These are phyloP conservation scores for Verbena officinalis DNA, from an alignment of 257 asterid genomes.

Conservation along the genomic window DNA sequence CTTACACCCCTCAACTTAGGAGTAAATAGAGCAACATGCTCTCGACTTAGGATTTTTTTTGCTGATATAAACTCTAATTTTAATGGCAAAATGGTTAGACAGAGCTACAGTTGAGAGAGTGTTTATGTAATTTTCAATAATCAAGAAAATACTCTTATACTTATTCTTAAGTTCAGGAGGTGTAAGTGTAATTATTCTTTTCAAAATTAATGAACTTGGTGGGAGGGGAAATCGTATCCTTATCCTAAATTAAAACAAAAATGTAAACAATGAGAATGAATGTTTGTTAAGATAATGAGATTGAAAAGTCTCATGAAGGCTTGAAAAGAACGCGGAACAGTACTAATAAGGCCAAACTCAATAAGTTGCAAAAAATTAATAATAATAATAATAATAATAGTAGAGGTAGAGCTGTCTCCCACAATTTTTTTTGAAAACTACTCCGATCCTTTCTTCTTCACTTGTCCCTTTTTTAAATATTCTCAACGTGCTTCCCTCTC, in stretches of 20 bases:
- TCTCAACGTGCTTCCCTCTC: constrained; percentile 42
- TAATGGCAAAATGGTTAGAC: no score
- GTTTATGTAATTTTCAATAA: no score
- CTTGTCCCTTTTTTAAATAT: constrained; percentile 12
- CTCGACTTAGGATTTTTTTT: no score
- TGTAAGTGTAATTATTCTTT: background rate
- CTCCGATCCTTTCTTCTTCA: constrained; percentile 3
- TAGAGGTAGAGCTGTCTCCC: constrained; percentile 31
- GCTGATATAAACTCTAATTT: no score
- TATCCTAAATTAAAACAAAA: background rate
- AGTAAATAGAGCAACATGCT: no score
- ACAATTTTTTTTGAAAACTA: constrained; percentile 6
- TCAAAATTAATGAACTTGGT: background rate
- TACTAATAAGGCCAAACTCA: background rate
- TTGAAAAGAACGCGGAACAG: background rate
- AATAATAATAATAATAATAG: background rate
- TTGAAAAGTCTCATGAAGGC: background rate
- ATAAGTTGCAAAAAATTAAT: no score
- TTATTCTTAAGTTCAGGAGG: no score
- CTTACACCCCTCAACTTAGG: no score
- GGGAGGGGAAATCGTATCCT: no score
- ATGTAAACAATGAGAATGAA: background rate
- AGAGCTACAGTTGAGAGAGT: no score
- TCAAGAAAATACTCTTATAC: no score
- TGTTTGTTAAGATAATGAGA: constrained; percentile 1